Base-by-base conservation (phyloP, 352 stramenopile genomes). In the Pythium brachiatum region DNA sequence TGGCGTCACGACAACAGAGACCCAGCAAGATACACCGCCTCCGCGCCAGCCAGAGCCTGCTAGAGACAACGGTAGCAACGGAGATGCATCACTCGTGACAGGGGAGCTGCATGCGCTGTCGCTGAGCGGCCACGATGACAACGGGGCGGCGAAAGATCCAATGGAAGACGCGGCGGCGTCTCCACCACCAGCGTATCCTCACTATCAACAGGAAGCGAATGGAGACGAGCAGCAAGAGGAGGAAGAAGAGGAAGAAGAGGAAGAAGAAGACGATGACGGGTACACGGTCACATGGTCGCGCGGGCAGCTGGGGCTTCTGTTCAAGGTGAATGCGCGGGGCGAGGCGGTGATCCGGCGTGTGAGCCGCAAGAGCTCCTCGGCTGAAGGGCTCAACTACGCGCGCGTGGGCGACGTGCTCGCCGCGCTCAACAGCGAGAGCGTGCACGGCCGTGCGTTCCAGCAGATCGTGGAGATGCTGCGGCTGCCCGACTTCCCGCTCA, bases 401-500 rank as follows among this genome's bases (percentile, higher is more conserved):
- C 79, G 83, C 26, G 79, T 75, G 0, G 83, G 86, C n/a, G 86
- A 95, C 58, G 78, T 89, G n/a, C 65, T 95, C 11, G 53, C 92
- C 4, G 83, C 79, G 7, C 53, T 95, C 0, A 90, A 95, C 48
- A 78, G 79, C 23, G 59, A 74, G 6, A 77, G 72, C 16, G 77
- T 93, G 20, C 71, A 65, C 1, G 72, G 62, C 11, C 74, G 73
- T 31, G 70, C 74, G 2, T 94, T 90, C 64, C 70, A 81, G 25
- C 76, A 83, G 23, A 74, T 94, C 34, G 86, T 94, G 27, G 81
- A 88, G 56, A 62, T 69, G 53, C 61, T 94, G 50, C 86, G 86
- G 50, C 63, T 68, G 26, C 81, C 82, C 18, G 64, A 69, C 23
- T 90, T 90, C 62, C 84, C 84, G 2, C 54, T 94, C 5, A 83